Base-by-base conservation (phyloP, 176 grass and related monocot species). In the Carex parvula region DNA sequence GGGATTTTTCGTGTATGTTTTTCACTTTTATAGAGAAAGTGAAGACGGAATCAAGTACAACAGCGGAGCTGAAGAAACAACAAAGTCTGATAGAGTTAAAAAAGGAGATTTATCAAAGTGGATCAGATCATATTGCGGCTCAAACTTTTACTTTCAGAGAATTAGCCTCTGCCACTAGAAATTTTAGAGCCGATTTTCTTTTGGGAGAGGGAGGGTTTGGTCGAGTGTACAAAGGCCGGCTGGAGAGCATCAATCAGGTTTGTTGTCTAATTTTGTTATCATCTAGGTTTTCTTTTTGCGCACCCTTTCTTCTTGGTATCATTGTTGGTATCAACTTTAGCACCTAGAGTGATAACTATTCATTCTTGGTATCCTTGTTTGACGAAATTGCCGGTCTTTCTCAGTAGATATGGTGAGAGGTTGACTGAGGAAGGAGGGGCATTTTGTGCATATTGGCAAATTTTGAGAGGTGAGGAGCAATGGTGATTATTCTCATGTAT, bases 191-290 rank as follows among this genome's bases (percentile, higher is more conserved):
- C 18, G 94, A 96, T 89, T 96, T 86, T 80, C 89, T 96, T 37
- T 79, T 93, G 1, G 94, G 94, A 44, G 94, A 91, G 35, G 94
- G 94, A 15, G 91, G 94, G 11, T 96, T 96, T 50, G 94, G 94
- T 69, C 84, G 87, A 71, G 94, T 93, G 69, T 91, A 96, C 66
- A 96, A 91, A 89, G 94, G 89, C 16, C 86, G 74, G 26, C 81
- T 96, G 15, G 87, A 96, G 82, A 86, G 64, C 58, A 80, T 87
- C 77, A 88, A 90, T 85, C 89, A 96, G 89, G 94, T 92, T 20
- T 13, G 42, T 21, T 15, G 20, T 75, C 0, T 15, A 26, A 74
- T 74, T 50, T 22, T 14, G 17, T 24, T 14, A 74, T 74, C 20
- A 26, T 71, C 37, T 71, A 42, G 7, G 3, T 44, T 12, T 55